Percentiles rank a stretch among this genome's conserved stretches.
Evolutionary conservation across 805 yeast genomes (phyloP).

Genomic region (Candida oleophila): DNA sequence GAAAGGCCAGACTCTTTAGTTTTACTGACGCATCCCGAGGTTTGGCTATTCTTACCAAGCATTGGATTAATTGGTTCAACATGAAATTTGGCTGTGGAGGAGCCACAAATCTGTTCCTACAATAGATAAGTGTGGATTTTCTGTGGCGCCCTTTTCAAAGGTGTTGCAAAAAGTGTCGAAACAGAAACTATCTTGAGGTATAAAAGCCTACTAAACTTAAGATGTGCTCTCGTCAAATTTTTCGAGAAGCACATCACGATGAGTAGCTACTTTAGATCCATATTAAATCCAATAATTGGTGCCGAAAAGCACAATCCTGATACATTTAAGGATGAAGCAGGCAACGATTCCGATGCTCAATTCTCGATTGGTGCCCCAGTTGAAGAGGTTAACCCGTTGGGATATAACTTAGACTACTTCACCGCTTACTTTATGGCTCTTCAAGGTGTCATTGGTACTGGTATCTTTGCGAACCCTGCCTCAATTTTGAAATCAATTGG

Average conservation of each 20-base stretch:
- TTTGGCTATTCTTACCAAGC: too few species aligned
- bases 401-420: slow-evolving; percentile 45
- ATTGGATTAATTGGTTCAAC: background rate
- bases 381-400: slow-evolving; percentile 37
- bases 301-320: slow-evolving; percentile 7
- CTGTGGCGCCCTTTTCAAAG: background rate
- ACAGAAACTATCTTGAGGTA: too few species aligned
- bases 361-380: slow-evolving; percentile 39
- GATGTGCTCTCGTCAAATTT: too few species aligned
- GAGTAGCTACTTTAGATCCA: slow-evolving; percentile 1
- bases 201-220: background rate
- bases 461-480: slow-evolving; percentile 72
- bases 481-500: slow-evolving; percentile 50
- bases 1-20: too few species aligned
- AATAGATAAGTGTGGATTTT: background rate
- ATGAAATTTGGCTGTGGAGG: background rate
- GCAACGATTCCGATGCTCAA: slow-evolving; percentile 11
- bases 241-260: too few species aligned
- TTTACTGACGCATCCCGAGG: too few species aligned
- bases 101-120: background rate
- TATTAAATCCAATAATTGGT: slow-evolving; percentile 9
- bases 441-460: slow-evolving; percentile 74
- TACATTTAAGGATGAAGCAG: slow-evolving; percentile 1
- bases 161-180: too few species aligned
- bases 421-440: slow-evolving; percentile 62